These are phyloP conservation scores for Metschnikowia similis DNA, from an alignment of 805 yeast genomes.

Conservation along the genomic window DNA sequence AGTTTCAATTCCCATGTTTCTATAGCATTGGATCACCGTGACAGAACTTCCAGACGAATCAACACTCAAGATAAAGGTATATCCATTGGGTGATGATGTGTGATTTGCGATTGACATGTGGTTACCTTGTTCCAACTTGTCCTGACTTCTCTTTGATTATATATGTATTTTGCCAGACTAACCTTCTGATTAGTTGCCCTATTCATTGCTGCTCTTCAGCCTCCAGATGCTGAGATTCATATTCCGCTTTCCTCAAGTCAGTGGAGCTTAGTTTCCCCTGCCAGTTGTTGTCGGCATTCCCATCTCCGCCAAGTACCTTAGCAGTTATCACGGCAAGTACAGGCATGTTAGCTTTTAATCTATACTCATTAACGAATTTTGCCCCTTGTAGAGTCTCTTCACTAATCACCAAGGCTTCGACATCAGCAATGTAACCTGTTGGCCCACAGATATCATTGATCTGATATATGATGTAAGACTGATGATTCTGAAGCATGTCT, in stretches of 20 bases:
- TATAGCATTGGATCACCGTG: constrained; percentile 85
- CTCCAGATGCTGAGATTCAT: neutral
- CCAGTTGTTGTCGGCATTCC: constrained; percentile 41
- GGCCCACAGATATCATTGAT: constrained; percentile 93
- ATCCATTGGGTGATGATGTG: constrained; percentile 27
- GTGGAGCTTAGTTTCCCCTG: constrained; percentile 83
- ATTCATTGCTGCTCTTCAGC: neutral
- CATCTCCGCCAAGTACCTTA: constrained; percentile 61
- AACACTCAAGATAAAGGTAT: constrained; percentile 40
- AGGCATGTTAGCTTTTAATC: constrained; percentile 54
- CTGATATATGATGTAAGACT: constrained; percentile 50
- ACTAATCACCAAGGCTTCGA: constrained; percentile 78
- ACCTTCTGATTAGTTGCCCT: too few species aligned
- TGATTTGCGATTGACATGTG: neutral
- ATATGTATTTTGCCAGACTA: too few species aligned
- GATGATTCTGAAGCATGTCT: constrained; percentile 38
- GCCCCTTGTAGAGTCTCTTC: constrained; percentile 79
- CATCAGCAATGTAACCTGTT: constrained; percentile 67
- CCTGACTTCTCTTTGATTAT: too few species aligned
- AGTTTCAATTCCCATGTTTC: constrained; percentile 40
- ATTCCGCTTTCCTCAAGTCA: constrained; percentile 48
- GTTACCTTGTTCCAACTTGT: too few species aligned
- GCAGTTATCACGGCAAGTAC: constrained; percentile 36
- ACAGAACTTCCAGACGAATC: constrained; percentile 52
- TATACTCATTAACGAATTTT: constrained; percentile 57